A percentile compares a stretch with the other conserved stretches of the same genome.
phyloP scores from a whole-genome alignment of 345 rosid genomes.

The Euphorbia tirucalli region DNA sequence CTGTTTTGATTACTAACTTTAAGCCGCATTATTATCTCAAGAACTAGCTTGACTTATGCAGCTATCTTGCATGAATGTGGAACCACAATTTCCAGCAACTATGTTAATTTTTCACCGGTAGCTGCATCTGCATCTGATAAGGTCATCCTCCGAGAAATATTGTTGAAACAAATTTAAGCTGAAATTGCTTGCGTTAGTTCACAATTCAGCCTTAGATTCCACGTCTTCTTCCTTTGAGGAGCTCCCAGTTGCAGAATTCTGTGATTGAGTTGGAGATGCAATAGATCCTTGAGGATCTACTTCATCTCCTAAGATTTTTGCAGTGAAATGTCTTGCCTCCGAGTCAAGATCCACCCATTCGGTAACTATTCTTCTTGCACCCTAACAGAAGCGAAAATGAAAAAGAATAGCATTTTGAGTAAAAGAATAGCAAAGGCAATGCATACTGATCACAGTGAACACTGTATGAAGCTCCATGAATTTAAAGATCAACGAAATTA shows the following conservation, averaged over 20 bases:
- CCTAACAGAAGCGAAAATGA: constrained; percentile 38
- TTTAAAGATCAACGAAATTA: neutral
- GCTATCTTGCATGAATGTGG: neutral
- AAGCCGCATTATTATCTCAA: no score
- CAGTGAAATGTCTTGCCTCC: constrained; percentile 73
- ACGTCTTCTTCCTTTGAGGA: constrained; percentile 44
- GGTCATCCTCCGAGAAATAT: neutral
- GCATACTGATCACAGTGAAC: neutral
- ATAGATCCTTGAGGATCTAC: constrained; percentile 44
- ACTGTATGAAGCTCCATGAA: neutral
- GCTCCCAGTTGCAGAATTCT: constrained; percentile 19
- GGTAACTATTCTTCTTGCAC: constrained; percentile 80
- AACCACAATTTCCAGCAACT: neutral
- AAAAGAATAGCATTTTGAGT: neutral
- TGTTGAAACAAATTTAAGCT: neutral
- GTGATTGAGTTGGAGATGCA: constrained; percentile 24
- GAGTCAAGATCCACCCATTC: constrained; percentile 83
- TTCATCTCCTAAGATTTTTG: constrained; percentile 74
- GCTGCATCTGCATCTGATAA: neutral
- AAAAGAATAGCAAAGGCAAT: neutral
- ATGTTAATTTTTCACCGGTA: neutral
- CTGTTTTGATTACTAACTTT: neutral
- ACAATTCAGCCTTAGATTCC: constrained; percentile 79
- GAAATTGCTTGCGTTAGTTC: constrained; percentile 17
- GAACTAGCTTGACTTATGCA: no score